Evolutionary conservation across 257 asterid genomes (phyloP), one percentile per base, ranked within the genome.

Genomic region (Solanum etuberosum): DNA sequence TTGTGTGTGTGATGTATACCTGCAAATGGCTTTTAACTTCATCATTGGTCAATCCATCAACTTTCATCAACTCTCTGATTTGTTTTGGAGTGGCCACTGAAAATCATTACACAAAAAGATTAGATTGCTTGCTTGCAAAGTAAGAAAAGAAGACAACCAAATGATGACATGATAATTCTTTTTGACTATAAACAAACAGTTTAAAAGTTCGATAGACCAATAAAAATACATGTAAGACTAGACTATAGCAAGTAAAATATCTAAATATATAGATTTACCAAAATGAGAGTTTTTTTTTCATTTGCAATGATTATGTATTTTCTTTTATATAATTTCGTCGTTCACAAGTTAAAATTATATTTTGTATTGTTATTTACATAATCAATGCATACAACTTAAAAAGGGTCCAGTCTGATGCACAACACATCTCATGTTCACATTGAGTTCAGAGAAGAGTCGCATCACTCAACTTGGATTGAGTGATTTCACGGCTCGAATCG

Each of bases 21-120:
- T 96, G 99, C 84, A 96, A 89, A 88, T 96, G 99, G 93, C 98
- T 96, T 96, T 96, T 96, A 90, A 96, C 99, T 93, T 96, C 99
- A 93, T 96, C 99, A 93, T 96, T 96, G 91, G 99, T 95, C 91
- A 96, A 89, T 81, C 98, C 99, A 86, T 96, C 99, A 35, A 96
- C 99, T 92, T 96, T 95, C 99, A 96, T 96, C 87, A 96, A 92
- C 61, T 96, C 99, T 89, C 98, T 92, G 83, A 96, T 96, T 89
- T 96, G 98, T 85, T 96, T 96, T 57, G 99, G 99, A 37, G 99
- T 96, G 81, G 99, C 99, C 91, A 94, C 99, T 96, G 96, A 91
- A 54, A 77, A 90, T 83, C 84, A 91, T 93, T 65, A 48, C 81
- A 48, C 46, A 80, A n/a, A 85, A 70, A 80, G 48, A 7, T 87